phyloP scores from a whole-genome alignment of 2,329 filamentous ascomycete species.

The Akanthomyces dipterigenus region DNA sequence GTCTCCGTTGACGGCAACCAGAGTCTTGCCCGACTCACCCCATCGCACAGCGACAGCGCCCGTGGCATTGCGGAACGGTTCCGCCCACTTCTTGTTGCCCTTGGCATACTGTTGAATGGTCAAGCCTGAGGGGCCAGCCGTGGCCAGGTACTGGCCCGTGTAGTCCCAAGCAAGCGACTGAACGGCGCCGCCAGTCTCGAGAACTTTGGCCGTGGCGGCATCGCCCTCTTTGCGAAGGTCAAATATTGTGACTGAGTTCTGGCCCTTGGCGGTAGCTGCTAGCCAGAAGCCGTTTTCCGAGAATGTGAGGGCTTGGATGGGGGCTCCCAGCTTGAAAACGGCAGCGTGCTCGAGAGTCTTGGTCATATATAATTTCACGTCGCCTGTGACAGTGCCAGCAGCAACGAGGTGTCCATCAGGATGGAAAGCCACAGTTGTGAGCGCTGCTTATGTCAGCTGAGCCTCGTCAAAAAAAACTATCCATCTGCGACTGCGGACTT shows the following conservation, averaged over 20 bases:
- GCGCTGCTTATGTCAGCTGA: conserved; percentile 41
- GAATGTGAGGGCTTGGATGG: conserved; percentile 73
- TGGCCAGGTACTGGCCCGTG: conserved; percentile 85
- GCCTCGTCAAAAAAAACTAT: not conserved
- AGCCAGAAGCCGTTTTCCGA: conserved; percentile 98
- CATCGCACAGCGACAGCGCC: conserved; percentile 68
- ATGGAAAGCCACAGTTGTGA: conserved; percentile 80
- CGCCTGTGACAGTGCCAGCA: conserved; percentile 69
- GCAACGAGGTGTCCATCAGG: conserved; percentile 94
- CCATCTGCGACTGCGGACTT: conserved; percentile 31
- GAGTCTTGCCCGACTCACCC: conserved; percentile 66
- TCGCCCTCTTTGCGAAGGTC: conserved; percentile 89
- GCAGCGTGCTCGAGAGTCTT: conserved; percentile 72
- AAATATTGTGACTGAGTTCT: conserved; percentile 77
- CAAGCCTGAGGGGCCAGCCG: conserved; percentile 70
- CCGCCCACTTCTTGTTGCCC: conserved; percentile 79
- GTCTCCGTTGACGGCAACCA: conserved; percentile 68
- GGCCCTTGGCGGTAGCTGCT: conserved; percentile 71
- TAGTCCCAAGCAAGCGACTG: conserved; percentile 84
- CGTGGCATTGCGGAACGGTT: conserved; percentile 71
- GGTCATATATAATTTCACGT: conserved; percentile 85
- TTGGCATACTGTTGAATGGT: conserved; percentile 89
- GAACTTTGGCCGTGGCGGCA: conserved; percentile 70
- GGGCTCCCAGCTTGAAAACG: conserved; percentile 60
- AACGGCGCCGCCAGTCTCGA: conserved; percentile 77